These are phyloP conservation scores for Pythium dissimile DNA, from an alignment of 352 stramenopile genomes.

Conservation along the genomic window DNA sequence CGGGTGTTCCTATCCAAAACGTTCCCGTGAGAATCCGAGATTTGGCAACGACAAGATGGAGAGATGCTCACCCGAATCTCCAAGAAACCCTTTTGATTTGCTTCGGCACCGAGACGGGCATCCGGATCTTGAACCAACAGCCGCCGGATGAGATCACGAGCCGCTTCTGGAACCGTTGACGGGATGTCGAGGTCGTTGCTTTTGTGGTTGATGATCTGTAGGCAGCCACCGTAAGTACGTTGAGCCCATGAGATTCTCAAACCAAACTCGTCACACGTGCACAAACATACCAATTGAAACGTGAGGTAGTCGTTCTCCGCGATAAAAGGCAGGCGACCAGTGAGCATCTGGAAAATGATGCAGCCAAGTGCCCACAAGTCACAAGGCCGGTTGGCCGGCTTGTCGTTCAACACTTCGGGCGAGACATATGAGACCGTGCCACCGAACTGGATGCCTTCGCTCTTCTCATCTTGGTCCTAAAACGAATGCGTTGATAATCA, in stretches of 20 bases:
- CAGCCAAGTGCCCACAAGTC: constrained; percentile 92
- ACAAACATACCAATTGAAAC: constrained; percentile 73
- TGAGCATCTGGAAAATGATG: constrained; percentile 88
- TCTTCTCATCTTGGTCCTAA: constrained; percentile 73
- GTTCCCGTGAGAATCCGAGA: neutral
- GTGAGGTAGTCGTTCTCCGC: constrained; percentile 90
- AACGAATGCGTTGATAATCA: too few relatives aligned
- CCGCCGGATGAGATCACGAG: constrained; percentile 68
- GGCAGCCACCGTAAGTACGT: neutral
- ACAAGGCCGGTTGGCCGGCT: constrained; percentile 64
- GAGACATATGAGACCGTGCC: constrained; percentile 91
- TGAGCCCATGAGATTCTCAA: neutral
- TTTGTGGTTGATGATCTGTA: constrained; percentile 77
- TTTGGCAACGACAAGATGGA: neutral
- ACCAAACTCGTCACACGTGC: neutral
- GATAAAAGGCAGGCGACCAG: constrained; percentile 80
- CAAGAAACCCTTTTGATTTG: constrained; percentile 59
- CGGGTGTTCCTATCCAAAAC: constrained; percentile 41
- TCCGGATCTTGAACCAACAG: constrained; percentile 62
- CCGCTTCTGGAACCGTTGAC: constrained; percentile 52
- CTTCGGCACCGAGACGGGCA: constrained; percentile 58
- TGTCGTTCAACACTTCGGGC: constrained; percentile 88
- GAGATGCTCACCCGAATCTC: constrained; percentile 58
- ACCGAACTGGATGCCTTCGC: constrained; percentile 61
- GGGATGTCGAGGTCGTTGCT: constrained; percentile 79